Evolutionary conservation across 306 rosid species (phyloP).

Genomic region (Quercus variabilis): DNA sequence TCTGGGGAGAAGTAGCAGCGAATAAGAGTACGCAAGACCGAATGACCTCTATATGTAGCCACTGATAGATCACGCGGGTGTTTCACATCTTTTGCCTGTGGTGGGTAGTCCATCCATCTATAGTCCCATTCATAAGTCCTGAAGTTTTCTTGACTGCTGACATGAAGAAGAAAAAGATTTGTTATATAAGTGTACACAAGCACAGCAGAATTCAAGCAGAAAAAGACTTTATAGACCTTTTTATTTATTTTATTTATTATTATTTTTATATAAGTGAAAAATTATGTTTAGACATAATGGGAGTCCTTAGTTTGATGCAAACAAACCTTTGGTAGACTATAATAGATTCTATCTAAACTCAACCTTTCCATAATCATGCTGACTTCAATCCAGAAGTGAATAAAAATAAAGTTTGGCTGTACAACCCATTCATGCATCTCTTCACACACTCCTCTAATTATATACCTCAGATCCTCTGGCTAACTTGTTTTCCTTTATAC

Average conservation of each 20-base stretch:
- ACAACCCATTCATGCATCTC: background rate
- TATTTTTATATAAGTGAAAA: background rate
- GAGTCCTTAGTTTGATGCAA: background rate
- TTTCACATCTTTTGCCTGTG: constrained; percentile 43
- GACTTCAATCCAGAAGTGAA: background rate
- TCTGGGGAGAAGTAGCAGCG: constrained; percentile 89
- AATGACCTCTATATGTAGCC: constrained; percentile 80
- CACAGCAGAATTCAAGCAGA: background rate
- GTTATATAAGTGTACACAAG: constrained; percentile 1
- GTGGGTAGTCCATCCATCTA: constrained; percentile 90
- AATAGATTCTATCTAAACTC: background rate
- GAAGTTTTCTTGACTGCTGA: constrained; percentile 40
- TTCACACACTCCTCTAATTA: background rate
- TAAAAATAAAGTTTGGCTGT: background rate
- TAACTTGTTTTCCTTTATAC: background rate
- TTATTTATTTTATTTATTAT: too few relatives aligned
- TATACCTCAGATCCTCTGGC: background rate
- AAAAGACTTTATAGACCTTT: too few relatives aligned
- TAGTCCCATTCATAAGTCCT: constrained; percentile 77
- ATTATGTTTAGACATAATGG: background rate
- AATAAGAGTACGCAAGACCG: constrained; percentile 79
- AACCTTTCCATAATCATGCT: background rate
- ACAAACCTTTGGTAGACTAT: background rate
- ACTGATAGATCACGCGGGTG: constrained; percentile 74
- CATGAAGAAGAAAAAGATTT: constrained; percentile 10